Percentiles rank a stretch among this genome's conserved stretches.
phyloP scores from a whole-genome alignment of 495 filamentous ascomycete species.

The Aspergillus coremiiformis region DNA sequence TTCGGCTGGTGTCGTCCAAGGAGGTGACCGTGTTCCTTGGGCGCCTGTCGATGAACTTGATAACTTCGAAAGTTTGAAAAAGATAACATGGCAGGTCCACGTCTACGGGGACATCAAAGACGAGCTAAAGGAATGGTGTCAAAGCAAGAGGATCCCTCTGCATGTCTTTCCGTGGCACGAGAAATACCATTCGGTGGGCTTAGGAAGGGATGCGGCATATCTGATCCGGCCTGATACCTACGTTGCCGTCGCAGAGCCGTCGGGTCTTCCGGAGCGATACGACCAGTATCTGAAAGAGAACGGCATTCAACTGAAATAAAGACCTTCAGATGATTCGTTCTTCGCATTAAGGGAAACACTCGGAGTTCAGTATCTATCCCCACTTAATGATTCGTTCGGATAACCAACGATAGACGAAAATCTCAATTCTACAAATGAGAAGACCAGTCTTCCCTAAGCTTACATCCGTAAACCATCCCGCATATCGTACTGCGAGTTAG shows the following conservation, averaged over 20 bases:
- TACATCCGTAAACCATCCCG: slow-evolving; percentile 17
- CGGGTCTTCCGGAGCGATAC: slow-evolving; percentile 12
- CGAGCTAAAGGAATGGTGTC: slow-evolving; percentile 25
- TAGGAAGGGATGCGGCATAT: slow-evolving; percentile 23
- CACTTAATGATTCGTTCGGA: not conserved
- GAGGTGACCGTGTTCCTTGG: slow-evolving; percentile 34
- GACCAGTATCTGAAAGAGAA: slow-evolving; percentile 14
- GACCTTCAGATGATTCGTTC: not conserved
- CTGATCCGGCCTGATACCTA: slow-evolving; percentile 32
- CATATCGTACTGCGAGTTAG: slow-evolving; percentile 12
- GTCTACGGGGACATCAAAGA: slow-evolving; percentile 20
- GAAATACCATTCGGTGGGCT: slow-evolving; percentile 17
- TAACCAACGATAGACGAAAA: not conserved
- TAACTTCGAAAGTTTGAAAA: slow-evolving; percentile 24
- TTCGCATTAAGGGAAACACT: not conserved
- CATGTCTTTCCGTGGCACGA: slow-evolving; percentile 22
- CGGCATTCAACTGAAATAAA: slow-evolving; percentile 5
- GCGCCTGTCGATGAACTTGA: slow-evolving; percentile 20
- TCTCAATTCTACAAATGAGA: not conserved
- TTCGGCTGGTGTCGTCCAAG: slow-evolving; percentile 15
- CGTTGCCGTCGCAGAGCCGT: slow-evolving; percentile 23
- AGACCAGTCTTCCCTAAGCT: too few relatives aligned
- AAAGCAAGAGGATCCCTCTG: slow-evolving; percentile 14
- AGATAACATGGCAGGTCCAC: slow-evolving; percentile 31
- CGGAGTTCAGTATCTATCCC: not conserved